Base-by-base conservation (phyloP, 345 rosid genomes). In the Corchorus capsularis region DNA sequence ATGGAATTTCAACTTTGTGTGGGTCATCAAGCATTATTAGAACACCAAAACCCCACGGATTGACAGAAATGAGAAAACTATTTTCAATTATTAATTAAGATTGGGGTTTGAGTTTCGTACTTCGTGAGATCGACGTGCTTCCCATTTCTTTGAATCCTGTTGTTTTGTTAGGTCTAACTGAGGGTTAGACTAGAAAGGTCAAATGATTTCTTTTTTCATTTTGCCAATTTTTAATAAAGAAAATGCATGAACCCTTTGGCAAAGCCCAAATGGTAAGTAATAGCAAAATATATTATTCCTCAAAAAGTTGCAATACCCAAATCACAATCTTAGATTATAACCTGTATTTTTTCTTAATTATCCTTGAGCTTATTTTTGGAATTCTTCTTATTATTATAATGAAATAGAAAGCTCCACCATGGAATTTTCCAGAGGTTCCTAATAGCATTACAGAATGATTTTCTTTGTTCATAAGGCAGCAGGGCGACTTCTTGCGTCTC, bases 81-180 rank as follows among this genome's bases (percentile, higher is more conserved):
- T 20, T 6, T 45, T 4, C 9, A 37, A 43, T 47, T 39, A 43
- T 47, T 39, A 16, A 53, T 61, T 34, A 7, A 27, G 10, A 22
- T 32, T 41, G 3, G 46, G 1, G 20, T 27, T 53, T 39, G 43
- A 27, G 43, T 3, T 0, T 68, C n/a, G n/a, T n/a, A n/a, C n/a
- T n/a, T n/a, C 32, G 45, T 72, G 81, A 63, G 54, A 55, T 37
- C 76, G 87, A 88, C 91, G 89, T 88, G 91, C 86, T 9, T 70
- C 55, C 86, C 89, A 88, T 80, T 16, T 63, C 72, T 37, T 8
- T 39, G 53, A 27, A 16, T 32, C 63, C 14, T 47, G 53, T 22
- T 35, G 57, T 77, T 35, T 22, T 22, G 11, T 41, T 63, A 15
- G 69, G 69, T 22, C 49, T 41, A 67, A 67, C 22, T 47, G 55